These are phyloP conservation scores for Hawksworthiomyces lignivorus DNA, from an alignment of 2,329 filamentous ascomycete genomes.

Conservation along the genomic window DNA sequence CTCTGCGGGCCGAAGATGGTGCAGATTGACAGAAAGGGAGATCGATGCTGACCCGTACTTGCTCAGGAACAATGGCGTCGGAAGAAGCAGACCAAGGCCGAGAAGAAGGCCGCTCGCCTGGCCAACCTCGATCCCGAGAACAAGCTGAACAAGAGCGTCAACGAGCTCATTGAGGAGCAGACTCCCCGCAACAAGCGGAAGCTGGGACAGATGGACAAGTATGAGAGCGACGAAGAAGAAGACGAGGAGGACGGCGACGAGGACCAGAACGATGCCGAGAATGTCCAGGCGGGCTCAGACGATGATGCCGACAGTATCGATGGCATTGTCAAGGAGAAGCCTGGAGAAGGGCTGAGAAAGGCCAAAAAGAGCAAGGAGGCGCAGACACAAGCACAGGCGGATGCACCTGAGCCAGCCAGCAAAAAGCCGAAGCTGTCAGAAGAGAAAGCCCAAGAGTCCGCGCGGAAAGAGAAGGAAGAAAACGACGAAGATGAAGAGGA, in stretches of 20 bases:
- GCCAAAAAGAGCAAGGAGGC: conserved; percentile 27
- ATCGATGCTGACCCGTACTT: background rate
- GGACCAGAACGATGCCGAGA: conserved; percentile 40
- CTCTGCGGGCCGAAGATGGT: no score
- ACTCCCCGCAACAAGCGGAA: conserved; percentile 68
- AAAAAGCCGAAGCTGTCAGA: conserved; percentile 45
- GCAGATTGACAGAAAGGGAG: background rate
- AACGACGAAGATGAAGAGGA: conserved; percentile 15
- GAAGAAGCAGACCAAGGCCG: conserved; percentile 91
- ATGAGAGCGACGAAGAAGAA: background rate
- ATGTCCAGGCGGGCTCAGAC: no score
- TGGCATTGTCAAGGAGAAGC: conserved; percentile 52
- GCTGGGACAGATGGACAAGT: conserved; percentile 51
- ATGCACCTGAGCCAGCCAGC: conserved; percentile 36
- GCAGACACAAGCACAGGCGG: no score
- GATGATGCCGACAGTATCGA: conserved; percentile 38
- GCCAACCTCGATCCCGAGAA: conserved; percentile 89
- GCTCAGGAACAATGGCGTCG: conserved; percentile 81
- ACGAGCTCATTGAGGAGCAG: conserved; percentile 84
- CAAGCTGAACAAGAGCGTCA: conserved; percentile 69
- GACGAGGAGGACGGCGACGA: conserved; percentile 19
- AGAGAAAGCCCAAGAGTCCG: conserved; percentile 12
- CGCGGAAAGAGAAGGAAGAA: conserved; percentile 16
- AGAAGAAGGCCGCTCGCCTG: conserved; percentile 50
- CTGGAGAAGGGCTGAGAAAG: conserved; percentile 55